Conservation (phyloP, 108 stramenopile species). For the Conticribra guillardii region DNA sequence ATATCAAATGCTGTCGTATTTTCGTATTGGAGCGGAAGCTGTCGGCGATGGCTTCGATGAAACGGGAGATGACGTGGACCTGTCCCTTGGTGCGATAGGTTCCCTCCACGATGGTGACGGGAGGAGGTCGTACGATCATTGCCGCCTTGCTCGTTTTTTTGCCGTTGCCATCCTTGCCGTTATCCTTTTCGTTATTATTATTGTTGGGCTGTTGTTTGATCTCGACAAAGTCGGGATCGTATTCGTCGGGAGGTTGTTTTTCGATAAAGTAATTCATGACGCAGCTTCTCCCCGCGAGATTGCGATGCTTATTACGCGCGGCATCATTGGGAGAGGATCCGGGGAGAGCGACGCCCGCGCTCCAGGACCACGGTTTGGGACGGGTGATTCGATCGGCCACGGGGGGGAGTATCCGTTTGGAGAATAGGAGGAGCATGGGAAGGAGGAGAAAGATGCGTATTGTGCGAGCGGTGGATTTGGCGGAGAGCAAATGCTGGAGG, state of each 20-base stretch:
- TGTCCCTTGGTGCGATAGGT: slow-evolving; percentile 64
- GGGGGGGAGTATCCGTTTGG: slow-evolving; percentile 19
- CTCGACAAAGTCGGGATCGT: slow-evolving; percentile 57
- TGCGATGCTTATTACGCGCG: slow-evolving; percentile 15
- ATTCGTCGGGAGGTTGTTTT: slow-evolving; percentile 60
- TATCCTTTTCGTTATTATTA: no score
- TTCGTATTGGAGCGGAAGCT: slow-evolving; percentile 50
- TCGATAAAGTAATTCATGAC: slow-evolving; percentile 68
- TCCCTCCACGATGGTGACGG: slow-evolving; percentile 44
- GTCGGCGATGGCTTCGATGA: slow-evolving; percentile 59
- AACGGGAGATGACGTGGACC: slow-evolving; percentile 52
- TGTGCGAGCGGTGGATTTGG: slow-evolving; percentile 37
- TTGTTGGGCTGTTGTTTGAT: slow-evolving; percentile 32
- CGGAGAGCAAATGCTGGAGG: slow-evolving; percentile 28
- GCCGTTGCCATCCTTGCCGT: slow-evolving; percentile 34
- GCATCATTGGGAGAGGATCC: slow-evolving; percentile 8
- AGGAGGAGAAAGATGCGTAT: slow-evolving; percentile 38
- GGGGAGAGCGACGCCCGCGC: slow-evolving; percentile 29
- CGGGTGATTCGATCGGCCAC: slow-evolving; percentile 28
- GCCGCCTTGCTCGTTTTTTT: slow-evolving; percentile 9
- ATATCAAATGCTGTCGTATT: slow-evolving; percentile 55
- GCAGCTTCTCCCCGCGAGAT: slow-evolving; percentile 53
- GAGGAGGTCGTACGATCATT: slow-evolving; percentile 7
- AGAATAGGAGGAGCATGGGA: slow-evolving; percentile 17
- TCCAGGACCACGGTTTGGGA: slow-evolving; percentile 40